Evolutionary conservation across 306 rosid species (phyloP).

Genomic region (Corylus avellana): DNA sequence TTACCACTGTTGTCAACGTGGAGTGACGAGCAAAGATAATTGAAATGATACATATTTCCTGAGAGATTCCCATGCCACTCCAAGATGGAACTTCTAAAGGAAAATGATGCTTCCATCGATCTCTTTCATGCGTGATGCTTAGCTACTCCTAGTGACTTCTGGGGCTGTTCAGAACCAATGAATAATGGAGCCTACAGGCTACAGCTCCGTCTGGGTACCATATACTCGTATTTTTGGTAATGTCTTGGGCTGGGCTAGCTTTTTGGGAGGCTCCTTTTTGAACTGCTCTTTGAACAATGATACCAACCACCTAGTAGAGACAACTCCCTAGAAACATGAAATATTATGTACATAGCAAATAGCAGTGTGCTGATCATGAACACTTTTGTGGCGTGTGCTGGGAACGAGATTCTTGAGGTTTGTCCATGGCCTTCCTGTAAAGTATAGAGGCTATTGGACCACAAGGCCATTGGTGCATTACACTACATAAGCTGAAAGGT

Average conservation of each 20-base stretch:
- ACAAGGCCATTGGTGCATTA: conserved; percentile 15
- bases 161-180: background rate
- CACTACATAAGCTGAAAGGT: background rate
- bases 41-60: background rate
- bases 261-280: background rate
- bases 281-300: too few relatives aligned
- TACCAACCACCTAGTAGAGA: too few relatives aligned
- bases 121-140: too few relatives aligned
- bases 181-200: background rate
- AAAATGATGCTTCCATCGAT: background rate
- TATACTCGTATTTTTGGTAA: too few relatives aligned
- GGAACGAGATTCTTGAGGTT: background rate
- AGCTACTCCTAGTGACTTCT: background rate
- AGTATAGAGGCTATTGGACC: conserved; percentile 2
- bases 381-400: too few relatives aligned
- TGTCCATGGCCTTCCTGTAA: background rate
- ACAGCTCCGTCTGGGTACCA: background rate
- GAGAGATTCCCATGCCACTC: background rate
- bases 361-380: background rate
- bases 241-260: too few relatives aligned
- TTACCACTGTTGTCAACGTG: background rate
- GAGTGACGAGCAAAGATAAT: background rate
- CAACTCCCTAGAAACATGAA: too few relatives aligned
- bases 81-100: background rate
- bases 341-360: background rate